Evolutionary conservation across 345 rosid genomes (phyloP).

Genomic region (Eucalyptus dawsonii): DNA sequence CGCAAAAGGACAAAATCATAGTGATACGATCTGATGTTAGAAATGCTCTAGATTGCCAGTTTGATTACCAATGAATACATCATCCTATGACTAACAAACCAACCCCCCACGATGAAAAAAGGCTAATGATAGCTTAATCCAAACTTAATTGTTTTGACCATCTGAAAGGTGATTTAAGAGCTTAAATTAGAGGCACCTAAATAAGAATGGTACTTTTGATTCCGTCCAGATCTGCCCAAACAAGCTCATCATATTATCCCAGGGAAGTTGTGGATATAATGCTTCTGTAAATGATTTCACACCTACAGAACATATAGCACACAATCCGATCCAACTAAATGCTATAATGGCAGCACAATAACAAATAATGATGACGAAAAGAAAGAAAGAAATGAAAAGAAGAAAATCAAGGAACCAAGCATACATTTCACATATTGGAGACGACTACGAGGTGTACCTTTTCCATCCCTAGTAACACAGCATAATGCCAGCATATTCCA

Average conservation of each 20-base stretch:
- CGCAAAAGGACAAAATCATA: not conserved
- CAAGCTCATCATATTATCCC: not conserved
- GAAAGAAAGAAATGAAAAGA: not conserved
- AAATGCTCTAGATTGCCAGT: not conserved
- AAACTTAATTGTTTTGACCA: not conserved
- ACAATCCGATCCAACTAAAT: not conserved
- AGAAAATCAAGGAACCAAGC: not conserved
- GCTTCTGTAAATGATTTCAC: not conserved
- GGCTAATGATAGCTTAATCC: not conserved
- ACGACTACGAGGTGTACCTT: not conserved
- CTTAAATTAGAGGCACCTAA: not conserved
- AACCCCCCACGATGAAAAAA: not conserved
- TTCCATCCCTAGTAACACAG: not conserved
- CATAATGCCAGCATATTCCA: not conserved
- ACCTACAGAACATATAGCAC: not conserved
- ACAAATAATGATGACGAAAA: not conserved
- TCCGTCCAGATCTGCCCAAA: not conserved
- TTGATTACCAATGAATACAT: not conserved
- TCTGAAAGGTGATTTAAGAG: not conserved
- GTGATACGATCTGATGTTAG: not conserved
- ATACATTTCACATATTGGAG: not conserved
- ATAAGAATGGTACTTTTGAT: not conserved
- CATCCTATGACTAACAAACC: not conserved
- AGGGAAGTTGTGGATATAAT: not conserved
- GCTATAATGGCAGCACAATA: not conserved